phyloP scores from a whole-genome alignment of 352 stramenopile genomes.

The Globisporangium nunn region DNA sequence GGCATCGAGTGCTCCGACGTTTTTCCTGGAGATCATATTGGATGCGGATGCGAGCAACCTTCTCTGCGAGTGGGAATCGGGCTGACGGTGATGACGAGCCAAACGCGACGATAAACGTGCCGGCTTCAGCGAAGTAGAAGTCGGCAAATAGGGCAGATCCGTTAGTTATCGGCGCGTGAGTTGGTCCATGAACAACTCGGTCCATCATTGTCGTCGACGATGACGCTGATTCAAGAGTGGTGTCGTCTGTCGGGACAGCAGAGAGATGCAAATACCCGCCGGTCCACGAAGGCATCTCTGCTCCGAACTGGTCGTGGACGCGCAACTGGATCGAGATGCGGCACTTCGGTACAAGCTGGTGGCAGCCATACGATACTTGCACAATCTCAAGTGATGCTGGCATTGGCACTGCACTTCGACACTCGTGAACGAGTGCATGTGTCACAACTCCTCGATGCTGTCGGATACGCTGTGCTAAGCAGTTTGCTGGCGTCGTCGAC shows the following conservation, averaged over 20 bases:
- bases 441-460: conserved; percentile 17
- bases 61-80: conserved; percentile 11
- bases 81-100: conserved; percentile 10
- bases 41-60: conserved; percentile 36
- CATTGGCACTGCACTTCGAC: conserved; percentile 15
- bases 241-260: conserved; percentile 4
- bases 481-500: conserved; percentile 35
- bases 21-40: conserved; percentile 21
- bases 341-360: conserved; percentile 36
- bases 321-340: conserved; percentile 26
- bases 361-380: conserved; percentile 39
- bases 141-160: conserved; percentile 28
- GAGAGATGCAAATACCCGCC: conserved; percentile 21
- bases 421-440: conserved; percentile 20
- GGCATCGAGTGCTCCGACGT: conserved; percentile 16
- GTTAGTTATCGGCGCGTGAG: conserved; percentile 22
- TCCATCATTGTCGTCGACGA: too few relatives aligned
- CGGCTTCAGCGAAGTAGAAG: conserved; percentile 31
- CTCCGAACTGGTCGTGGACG: conserved; percentile 51
- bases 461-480: conserved; percentile 29
- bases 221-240: conserved; percentile 1
- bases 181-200: conserved; percentile 5
- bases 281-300: conserved; percentile 21
- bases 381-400: conserved; percentile 34
- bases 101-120: conserved; percentile 38